These are phyloP conservation scores for Diaporthe sp. DNA, from an alignment of 2,329 filamentous ascomycete genomes.

Conservation along the genomic window DNA sequence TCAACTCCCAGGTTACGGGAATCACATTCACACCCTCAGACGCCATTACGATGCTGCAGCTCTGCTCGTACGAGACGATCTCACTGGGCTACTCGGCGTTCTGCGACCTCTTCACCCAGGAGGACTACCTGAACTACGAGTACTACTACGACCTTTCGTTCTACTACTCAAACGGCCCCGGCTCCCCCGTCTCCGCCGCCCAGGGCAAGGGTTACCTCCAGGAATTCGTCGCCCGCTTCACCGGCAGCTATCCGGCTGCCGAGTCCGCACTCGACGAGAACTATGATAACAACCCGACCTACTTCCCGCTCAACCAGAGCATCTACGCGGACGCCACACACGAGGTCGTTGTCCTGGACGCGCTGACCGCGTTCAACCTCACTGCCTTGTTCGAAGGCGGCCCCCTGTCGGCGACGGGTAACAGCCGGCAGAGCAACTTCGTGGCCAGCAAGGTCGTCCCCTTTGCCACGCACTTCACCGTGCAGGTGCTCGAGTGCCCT, in stretches of 20 bases:
- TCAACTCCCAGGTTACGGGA: conserved; percentile 49
- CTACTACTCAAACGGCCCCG: conserved; percentile 52
- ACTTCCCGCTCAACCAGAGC: conserved; percentile 59
- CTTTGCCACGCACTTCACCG: conserved; percentile 52
- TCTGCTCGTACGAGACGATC: conserved; percentile 52
- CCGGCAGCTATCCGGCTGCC: conserved; percentile 47
- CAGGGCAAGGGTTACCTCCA: conserved; percentile 52
- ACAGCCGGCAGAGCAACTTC: conserved; percentile 47
- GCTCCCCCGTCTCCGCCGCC: conserved; percentile 51
- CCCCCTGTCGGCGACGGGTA: conserved; percentile 44
- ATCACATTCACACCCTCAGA: conserved; percentile 52
- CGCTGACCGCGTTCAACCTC: conserved; percentile 52
- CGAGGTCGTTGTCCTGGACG: conserved; percentile 54
- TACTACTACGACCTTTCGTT: conserved; percentile 58
- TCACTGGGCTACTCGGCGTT: conserved; percentile 59
- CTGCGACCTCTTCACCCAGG: conserved; percentile 56
- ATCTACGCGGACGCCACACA: conserved; percentile 60
- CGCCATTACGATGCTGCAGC: conserved; percentile 56
- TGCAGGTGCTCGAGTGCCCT: conserved; percentile 51
- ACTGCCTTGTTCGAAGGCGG: conserved; percentile 50
- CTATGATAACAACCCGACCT: conserved; percentile 57
- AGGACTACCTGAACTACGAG: conserved; percentile 60
- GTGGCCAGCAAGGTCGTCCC: conserved; percentile 51
- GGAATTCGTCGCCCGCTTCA: conserved; percentile 52
- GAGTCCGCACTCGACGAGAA: conserved; percentile 50